Percentiles rank a stretch among this genome's conserved stretches.
Conservation (phyloP, 352 stramenopile genomes). For the Pythium folliculosum region DNA sequence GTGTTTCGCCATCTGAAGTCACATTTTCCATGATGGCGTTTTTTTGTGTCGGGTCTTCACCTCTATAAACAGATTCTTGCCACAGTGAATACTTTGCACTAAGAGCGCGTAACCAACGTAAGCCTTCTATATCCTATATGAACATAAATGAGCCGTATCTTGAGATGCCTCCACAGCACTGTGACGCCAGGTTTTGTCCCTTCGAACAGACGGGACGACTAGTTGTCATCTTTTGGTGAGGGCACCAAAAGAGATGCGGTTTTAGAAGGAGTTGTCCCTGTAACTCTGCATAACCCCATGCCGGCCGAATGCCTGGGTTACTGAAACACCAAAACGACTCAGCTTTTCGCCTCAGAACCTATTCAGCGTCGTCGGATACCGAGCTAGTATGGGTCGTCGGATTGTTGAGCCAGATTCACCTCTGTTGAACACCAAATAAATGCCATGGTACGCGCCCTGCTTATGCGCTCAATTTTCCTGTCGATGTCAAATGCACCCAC, state of each 20-base stretch:
- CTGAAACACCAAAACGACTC: no score
- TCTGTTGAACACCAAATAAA: no score
- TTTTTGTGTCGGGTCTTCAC: neutral
- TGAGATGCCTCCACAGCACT: no score
- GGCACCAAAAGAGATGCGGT: constrained; percentile 1
- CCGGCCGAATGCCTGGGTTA: no score
- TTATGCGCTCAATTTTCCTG: neutral
- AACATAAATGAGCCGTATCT: no score
- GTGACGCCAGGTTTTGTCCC: neutral
- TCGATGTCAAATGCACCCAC: no score
- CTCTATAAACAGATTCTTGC: neutral
- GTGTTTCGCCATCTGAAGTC: neutral
- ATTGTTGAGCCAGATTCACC: neutral
- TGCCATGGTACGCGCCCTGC: neutral
- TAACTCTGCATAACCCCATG: no score
- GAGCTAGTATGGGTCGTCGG: neutral
- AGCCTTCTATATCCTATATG: neutral
- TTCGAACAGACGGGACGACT: constrained; percentile 2
- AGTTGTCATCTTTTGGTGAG: constrained; percentile 10
- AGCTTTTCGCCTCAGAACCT: no score
- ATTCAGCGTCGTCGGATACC: no score
- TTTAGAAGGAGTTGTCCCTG: no score
- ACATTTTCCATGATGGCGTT: neutral
- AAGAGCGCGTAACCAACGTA: neutral
- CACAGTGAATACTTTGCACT: neutral